A percentile compares a stretch with the other conserved stretches of the same genome.
phyloP scores from a whole-genome alignment of 495 filamentous ascomycete genomes.

The Penicillium parvum region DNA sequence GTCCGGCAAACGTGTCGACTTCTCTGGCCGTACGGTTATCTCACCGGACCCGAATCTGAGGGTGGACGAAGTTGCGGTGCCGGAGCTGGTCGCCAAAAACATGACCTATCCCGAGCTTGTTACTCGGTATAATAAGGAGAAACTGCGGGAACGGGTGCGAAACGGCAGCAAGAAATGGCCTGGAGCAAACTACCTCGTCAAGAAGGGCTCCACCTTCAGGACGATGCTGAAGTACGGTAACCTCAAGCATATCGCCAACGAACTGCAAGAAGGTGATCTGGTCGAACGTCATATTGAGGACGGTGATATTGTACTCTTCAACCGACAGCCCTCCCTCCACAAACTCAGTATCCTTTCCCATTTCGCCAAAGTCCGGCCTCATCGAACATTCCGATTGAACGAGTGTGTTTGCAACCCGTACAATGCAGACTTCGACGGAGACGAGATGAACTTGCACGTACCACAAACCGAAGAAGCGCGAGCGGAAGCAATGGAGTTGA shows the following conservation, averaged over 20 bases:
- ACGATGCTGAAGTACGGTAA: conserved; percentile 71
- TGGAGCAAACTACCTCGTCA: conserved; percentile 77
- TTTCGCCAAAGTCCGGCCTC: conserved; percentile 85
- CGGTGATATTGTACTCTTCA: conserved; percentile 95
- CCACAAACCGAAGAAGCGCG: conserved; percentile 97
- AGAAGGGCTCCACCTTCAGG: conserved; percentile 64
- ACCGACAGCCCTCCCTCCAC: conserved; percentile 95
- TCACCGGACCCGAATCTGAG: conserved; percentile 92
- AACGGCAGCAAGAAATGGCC: conserved; percentile 77
- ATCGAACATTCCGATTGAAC: conserved; percentile 94
- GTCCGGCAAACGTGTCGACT: conserved; percentile 97
- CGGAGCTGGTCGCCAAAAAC: conserved; percentile 83
- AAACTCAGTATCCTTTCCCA: conserved; percentile 97
- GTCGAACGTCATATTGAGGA: conserved; percentile 95
- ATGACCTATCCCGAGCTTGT: conserved; percentile 92
- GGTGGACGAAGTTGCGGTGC: conserved; percentile 92
- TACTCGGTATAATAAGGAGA: conserved; percentile 74
- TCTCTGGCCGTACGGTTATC: conserved; percentile 95
- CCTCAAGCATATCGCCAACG: conserved; percentile 59
- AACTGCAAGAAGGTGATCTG: conserved; percentile 75
- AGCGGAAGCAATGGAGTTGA: conserved; percentile 89
- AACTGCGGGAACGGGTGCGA: conserved; percentile 64
- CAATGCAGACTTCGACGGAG: conserved; percentile 98
- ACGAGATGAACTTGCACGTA: conserved; percentile 98
- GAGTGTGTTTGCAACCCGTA: conserved; percentile 98